A percentile compares a stretch with the other conserved stretches of the same genome.
phyloP scores from a whole-genome alignment of 306 rosid genomes.

The Crotalaria pallida region DNA sequence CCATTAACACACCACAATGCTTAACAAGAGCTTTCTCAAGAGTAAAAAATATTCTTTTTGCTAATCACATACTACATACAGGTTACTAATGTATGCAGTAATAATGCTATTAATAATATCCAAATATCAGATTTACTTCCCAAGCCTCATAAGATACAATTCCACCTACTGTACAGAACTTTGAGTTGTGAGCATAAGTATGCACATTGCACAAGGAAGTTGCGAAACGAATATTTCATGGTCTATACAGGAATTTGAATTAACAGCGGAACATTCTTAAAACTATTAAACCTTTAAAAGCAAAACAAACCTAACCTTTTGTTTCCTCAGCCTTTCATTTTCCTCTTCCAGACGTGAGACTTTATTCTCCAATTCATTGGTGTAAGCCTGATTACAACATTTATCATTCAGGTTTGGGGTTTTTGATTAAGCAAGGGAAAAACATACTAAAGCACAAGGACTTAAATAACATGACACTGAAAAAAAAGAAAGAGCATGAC shows the following conservation, averaged over 20 bases:
- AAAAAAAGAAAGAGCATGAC: background rate
- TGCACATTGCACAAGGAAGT: background rate
- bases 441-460: background rate
- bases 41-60: background rate
- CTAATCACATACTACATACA: background rate
- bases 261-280: slow-evolving; percentile 1
- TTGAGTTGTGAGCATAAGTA: background rate
- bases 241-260: slow-evolving; percentile 2
- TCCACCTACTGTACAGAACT: background rate
- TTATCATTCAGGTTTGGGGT: background rate
- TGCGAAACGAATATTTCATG: background rate
- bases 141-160: background rate
- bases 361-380: slow-evolving; percentile 82
- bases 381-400: slow-evolving; percentile 66
- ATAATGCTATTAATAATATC: background rate
- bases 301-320: slow-evolving; percentile 52
- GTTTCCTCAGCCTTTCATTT: slow-evolving; percentile 85
- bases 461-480: background rate
- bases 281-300: slow-evolving; percentile 10
- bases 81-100: background rate
- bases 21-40: background rate
- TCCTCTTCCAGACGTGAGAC: slow-evolving; percentile 85
- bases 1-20: background rate
- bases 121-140: background rate
- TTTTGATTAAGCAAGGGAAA: background rate